phyloP scores from a whole-genome alignment of 1,139 yeast genomes.

The Hansenula sp. region DNA sequence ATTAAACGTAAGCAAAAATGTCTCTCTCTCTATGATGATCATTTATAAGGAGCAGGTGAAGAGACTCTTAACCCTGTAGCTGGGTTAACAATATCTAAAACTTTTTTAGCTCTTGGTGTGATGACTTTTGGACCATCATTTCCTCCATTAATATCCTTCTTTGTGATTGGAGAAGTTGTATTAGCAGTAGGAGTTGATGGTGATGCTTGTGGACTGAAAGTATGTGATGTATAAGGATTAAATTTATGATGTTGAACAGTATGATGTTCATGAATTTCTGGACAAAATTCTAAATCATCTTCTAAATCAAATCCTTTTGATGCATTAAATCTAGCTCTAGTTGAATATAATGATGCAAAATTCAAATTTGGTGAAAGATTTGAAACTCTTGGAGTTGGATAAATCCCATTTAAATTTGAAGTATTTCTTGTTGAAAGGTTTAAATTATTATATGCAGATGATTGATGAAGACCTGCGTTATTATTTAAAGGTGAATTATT shows the following conservation, averaged over 20 bases:
- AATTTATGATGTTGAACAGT: constrained; percentile 32
- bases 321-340: constrained; percentile 21
- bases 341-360: constrained; percentile 21
- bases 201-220: constrained; percentile 43
- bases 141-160: constrained; percentile 6
- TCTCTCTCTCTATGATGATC: not conserved
- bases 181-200: constrained; percentile 22
- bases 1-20: not conserved
- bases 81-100: constrained; percentile 76
- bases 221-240: constrained; percentile 56
- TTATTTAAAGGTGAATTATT: constrained; percentile 13
- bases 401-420: not conserved
- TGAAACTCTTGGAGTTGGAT: constrained; percentile 2
- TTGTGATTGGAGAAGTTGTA: constrained; percentile 20
- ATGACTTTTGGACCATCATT: constrained; percentile 13
- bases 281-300: constrained; percentile 65
- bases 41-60: constrained; percentile 40
- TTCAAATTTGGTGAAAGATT: constrained; percentile 17
- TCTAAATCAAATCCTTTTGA: constrained; percentile 61
- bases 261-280: constrained; percentile 37
- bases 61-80: constrained; percentile 65
- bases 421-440: constrained; percentile 15
- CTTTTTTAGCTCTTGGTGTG: constrained; percentile 58
- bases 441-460: constrained; percentile 16
- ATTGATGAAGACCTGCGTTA: constrained; percentile 12